Base-by-base conservation (phyloP, 2,329 filamentous ascomycete genomes). In the Calonectria naviculata region DNA sequence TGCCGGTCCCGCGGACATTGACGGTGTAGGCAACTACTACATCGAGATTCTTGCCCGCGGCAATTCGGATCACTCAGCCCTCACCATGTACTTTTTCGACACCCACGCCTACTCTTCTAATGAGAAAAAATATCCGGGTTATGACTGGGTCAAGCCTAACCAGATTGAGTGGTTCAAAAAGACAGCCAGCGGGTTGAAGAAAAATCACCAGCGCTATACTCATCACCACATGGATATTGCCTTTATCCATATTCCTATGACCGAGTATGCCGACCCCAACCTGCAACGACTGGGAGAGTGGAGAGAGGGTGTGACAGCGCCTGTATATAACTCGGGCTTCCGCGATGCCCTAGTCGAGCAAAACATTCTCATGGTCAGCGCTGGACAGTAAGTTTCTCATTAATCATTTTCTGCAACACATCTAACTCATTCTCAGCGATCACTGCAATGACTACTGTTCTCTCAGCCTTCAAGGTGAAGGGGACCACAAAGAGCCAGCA, bases 381-480 rank as follows among this genome's bases (percentile, higher is more conserved):
- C 94, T 80, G 96, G 96, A 81, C 96, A 98, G 92, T 94, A 88
- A 85, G 92, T 89, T 67, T 70, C n/a, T 15, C 8, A 41, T 9
- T 0, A 9, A 31, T 26, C 19, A 24, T 3, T 21, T 6, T 21
- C 1, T 36, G 24, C 13, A 17, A n/a, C 29, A 13, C 19, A 24
- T 68, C 78, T 82, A 75, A 81, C 71, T 2, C 49, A 15, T 38
- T 34, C 38, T 15, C 54, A 94, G 92, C 81, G 97, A 99, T 80
- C 97, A 99, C 80, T 96, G 93, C 75, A 99, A 99, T 81, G 97
- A 99, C 80, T 98, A 98, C 82, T 99, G 97, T 82, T 92, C 94
- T 73, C 88, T 98, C 10, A 91, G 89, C 1, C 82, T 80, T 21
- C 65, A 81, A 42, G 80, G 80, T 26, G 80, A 86, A 4, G 78